Percentiles rank a stretch among this genome's conserved stretches.
phyloP scores from a whole-genome alignment of 2,329 filamentous ascomycete genomes.

The Paraphoma chrysanthemicola region DNA sequence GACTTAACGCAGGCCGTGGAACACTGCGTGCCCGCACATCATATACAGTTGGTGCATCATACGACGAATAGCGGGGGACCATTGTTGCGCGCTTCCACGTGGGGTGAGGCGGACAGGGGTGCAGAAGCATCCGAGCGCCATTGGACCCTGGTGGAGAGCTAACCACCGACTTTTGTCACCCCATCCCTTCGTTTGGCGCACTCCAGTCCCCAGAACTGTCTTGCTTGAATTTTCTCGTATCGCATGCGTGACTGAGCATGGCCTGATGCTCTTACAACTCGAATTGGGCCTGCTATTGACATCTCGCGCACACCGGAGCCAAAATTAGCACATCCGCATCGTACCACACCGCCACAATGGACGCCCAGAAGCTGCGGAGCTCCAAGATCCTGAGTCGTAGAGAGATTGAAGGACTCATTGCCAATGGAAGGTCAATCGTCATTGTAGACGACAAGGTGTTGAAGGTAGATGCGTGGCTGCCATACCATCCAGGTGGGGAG shows the following conservation, averaged over 20 bases:
- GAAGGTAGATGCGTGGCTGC: constrained; percentile 87
- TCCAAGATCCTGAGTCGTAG: constrained; percentile 63
- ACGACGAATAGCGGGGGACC: not conserved
- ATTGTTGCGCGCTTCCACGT: not conserved
- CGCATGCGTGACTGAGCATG: not conserved
- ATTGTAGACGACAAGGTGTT: constrained; percentile 83
- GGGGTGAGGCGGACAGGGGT: constrained; percentile 6
- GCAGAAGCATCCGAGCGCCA: constrained; percentile 7
- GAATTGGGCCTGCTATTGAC: not conserved
- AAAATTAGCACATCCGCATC: not conserved
- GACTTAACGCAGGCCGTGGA: not conserved
- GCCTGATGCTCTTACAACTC: not conserved
- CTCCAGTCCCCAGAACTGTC: not conserved
- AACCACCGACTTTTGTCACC: constrained; percentile 20
- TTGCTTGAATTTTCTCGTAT: not conserved
- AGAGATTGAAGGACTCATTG: constrained; percentile 82
- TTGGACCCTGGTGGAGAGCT: constrained; percentile 6
- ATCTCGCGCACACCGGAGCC: not conserved
- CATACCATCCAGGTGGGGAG: constrained; percentile 90
- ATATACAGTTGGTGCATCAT: not conserved
- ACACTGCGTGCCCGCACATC: not conserved
- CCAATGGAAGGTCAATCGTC: constrained; percentile 78
- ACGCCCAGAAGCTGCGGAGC: constrained; percentile 46
- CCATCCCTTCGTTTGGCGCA: constrained; percentile 9
- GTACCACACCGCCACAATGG: constrained; percentile 30